phyloP scores from a whole-genome alignment of 2,329 filamentous ascomycete species.

The Sclerotinia subarctica region DNA sequence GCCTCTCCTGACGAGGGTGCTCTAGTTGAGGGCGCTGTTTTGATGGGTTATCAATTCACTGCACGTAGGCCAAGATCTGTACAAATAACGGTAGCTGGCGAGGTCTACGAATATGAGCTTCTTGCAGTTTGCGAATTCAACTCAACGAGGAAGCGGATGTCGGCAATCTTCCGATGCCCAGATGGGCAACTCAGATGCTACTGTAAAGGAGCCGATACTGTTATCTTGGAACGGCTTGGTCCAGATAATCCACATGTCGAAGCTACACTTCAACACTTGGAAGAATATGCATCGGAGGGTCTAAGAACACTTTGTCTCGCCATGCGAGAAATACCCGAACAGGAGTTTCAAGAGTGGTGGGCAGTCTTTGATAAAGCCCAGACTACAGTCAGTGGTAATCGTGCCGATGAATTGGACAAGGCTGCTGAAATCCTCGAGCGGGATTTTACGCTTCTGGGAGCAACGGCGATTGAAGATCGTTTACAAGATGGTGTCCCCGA shows the following conservation, averaged over 20 bases:
- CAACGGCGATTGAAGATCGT: slow-evolving; percentile 95
- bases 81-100: slow-evolving; percentile 72
- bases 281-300: slow-evolving; percentile 96
- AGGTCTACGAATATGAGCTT: slow-evolving; percentile 79
- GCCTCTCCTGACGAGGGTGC: slow-evolving; percentile 96
- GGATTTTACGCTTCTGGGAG: slow-evolving; percentile 85
- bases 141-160: slow-evolving; percentile 96
- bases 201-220: slow-evolving; percentile 95
- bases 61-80: slow-evolving; percentile 88
- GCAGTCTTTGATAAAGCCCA: slow-evolving; percentile 81
- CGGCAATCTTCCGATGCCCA: slow-evolving; percentile 91
- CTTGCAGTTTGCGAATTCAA: slow-evolving; percentile 99
- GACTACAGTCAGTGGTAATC: slow-evolving; percentile 87
- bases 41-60: slow-evolving; percentile 83
- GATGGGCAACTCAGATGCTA: slow-evolving; percentile 94
- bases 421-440: slow-evolving; percentile 93
- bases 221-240: slow-evolving; percentile 87
- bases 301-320: slow-evolving; percentile 91
- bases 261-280: slow-evolving; percentile 87
- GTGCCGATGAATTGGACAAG: slow-evolving; percentile 94
- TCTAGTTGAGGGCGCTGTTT: slow-evolving; percentile 85
- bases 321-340: slow-evolving; percentile 87
- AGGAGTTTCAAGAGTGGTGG: slow-evolving; percentile 85
- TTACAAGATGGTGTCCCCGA: slow-evolving; percentile 97
- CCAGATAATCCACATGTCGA: slow-evolving; percentile 84